These are phyloP conservation scores for Rusavskia elegans DNA, from an alignment of 495 filamentous ascomycete species.

Conservation along the genomic window DNA sequence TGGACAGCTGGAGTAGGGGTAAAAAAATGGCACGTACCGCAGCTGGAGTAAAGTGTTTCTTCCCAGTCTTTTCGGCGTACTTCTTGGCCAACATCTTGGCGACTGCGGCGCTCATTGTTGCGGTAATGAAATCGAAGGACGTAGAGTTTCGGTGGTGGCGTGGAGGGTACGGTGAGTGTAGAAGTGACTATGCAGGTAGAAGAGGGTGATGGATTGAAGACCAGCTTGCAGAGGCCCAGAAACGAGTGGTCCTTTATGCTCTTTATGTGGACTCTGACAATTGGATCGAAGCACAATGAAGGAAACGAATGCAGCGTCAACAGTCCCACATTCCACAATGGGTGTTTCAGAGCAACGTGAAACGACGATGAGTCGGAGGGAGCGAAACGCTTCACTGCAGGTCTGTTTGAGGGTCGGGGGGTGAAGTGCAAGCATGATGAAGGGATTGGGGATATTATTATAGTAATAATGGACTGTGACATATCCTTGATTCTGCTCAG, in stretches of 20 bases:
- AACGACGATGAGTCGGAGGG: neutral
- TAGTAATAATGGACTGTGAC: no score
- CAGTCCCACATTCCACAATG: neutral
- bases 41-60: neutral
- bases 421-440: neutral
- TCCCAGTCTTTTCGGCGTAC: neutral
- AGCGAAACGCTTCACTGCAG: neutral
- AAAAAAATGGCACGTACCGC: neutral
- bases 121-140: neutral
- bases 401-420: neutral
- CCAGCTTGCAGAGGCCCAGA: neutral
- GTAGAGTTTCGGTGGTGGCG: neutral
- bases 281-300: neutral
- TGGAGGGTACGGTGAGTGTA: neutral
- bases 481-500: no score
- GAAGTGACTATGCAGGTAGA: neutral
- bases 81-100: constrained; percentile 6
- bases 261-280: neutral
- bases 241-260: neutral
- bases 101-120: neutral
- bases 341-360: neutral
- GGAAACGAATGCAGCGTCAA: neutral
- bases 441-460: neutral
- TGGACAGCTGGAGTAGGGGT: neutral
- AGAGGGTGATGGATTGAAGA: neutral